Evolutionary conservation across 768 basidiomycete genomes (phyloP).

Genomic region (Psilocybe cyanescens): DNA sequence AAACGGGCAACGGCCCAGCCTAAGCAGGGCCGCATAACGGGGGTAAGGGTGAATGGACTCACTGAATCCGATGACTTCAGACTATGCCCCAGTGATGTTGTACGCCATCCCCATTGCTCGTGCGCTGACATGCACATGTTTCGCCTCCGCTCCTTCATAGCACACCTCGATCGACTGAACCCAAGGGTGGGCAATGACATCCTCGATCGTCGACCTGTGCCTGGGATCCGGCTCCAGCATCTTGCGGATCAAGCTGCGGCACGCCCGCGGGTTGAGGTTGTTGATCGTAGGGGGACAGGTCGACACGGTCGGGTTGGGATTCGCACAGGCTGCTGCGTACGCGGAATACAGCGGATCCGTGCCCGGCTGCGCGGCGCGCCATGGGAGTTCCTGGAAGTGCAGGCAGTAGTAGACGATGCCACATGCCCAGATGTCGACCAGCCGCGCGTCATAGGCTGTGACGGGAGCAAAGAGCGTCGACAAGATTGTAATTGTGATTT

Average conservation of each 20-base stretch:
- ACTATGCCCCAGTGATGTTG: constrained; percentile 25
- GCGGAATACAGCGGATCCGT: constrained; percentile 80
- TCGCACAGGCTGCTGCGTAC: constrained; percentile 66
- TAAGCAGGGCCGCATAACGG: too few relatives aligned
- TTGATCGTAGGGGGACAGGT: constrained; percentile 74
- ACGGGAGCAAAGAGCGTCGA: constrained; percentile 2
- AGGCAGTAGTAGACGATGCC: constrained; percentile 99
- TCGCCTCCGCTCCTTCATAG: constrained; percentile 61
- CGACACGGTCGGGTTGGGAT: constrained; percentile 46
- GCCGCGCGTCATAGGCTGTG: constrained; percentile 94
- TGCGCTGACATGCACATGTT: constrained; percentile 74
- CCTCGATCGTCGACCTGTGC: constrained; percentile 74
- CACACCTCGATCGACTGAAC: constrained; percentile 83
- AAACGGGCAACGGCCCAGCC: neutral
- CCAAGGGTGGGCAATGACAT: constrained; percentile 81
- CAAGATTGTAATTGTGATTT: neutral
- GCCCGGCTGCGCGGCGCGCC: constrained; percentile 86
- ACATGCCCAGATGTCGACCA: constrained; percentile 98
- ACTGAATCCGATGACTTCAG: neutral
- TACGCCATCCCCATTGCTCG: constrained; percentile 60
- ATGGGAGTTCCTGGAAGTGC: constrained; percentile 96
- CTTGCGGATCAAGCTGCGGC: constrained; percentile 79
- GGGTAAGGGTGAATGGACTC: neutral
- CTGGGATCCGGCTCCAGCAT: constrained; percentile 98
- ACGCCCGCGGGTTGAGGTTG: constrained; percentile 86